These are phyloP conservation scores for Emergomyces orientalis DNA, from an alignment of 2,329 filamentous ascomycete genomes.

Conservation along the genomic window DNA sequence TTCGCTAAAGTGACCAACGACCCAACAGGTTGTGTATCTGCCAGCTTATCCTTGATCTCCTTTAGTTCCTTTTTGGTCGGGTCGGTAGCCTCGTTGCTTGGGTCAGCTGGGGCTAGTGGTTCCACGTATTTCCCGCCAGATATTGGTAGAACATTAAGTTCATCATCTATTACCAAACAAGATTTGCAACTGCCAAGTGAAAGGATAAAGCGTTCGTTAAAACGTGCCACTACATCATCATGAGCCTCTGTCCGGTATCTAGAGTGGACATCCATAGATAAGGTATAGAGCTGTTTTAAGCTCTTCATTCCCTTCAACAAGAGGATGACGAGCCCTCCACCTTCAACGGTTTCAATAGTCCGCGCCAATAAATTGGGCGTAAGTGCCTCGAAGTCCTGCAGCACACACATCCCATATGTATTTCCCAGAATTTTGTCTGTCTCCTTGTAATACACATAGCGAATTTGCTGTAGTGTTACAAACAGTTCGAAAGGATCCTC, in stretches of 20 bases:
- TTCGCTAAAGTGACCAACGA: conserved; percentile 74
- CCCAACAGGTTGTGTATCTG: conserved; percentile 77
- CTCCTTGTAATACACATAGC: conserved; percentile 99
- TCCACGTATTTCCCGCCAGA: conserved; percentile 89
- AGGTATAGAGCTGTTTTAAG: conserved; percentile 89
- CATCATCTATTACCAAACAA: conserved; percentile 93
- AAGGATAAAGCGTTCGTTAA: conserved; percentile 95
- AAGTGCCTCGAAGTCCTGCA: conserved; percentile 96
- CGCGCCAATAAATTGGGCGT: conserved; percentile 94
- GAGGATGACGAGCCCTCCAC: conserved; percentile 81
- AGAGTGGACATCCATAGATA: conserved; percentile 97
- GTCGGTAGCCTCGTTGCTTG: conserved; percentile 62
- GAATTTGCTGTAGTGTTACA: conserved; percentile 89
- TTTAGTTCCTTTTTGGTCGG: conserved; percentile 67
- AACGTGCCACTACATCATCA: conserved; percentile 84
- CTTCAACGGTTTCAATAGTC: conserved; percentile 95
- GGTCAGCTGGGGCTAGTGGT: conserved; percentile 64
- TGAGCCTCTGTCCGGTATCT: conserved; percentile 95
- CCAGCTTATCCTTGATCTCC: conserved; percentile 75
- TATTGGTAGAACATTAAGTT: conserved; percentile 93
- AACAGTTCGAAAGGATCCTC: conserved; percentile 97
- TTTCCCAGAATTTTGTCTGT: conserved; percentile 98
- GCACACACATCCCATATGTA: conserved; percentile 95
- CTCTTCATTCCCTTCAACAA: conserved; percentile 94
- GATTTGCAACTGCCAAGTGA: conserved; percentile 91